These are phyloP conservation scores for Diaporthe caulivora DNA, from an alignment of 2,329 filamentous ascomycete species.

Conservation along the genomic window DNA sequence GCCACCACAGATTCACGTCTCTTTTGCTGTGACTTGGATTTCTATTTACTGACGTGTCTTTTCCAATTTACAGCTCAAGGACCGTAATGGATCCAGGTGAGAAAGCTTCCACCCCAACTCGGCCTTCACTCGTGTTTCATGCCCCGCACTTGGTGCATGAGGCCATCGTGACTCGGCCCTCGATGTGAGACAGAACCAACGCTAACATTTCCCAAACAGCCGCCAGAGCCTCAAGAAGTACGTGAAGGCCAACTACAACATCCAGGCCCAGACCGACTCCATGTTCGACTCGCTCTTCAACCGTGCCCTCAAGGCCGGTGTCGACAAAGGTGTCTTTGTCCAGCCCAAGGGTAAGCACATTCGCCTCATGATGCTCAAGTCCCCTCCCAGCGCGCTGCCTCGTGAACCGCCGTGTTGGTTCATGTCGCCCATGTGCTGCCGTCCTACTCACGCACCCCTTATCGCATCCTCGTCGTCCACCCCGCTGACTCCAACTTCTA, in stretches of 20 bases:
- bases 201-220: constrained; percentile 53
- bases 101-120: constrained; percentile 34
- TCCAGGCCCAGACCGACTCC: constrained; percentile 57
- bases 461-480: background rate
- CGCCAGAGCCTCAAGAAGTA: constrained; percentile 74
- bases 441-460: background rate
- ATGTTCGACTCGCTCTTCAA: constrained; percentile 84
- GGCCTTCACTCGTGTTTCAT: constrained; percentile 38
- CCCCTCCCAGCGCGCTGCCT: background rate
- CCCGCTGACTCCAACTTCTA: constrained; percentile 48
- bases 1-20: constrained; percentile 17
- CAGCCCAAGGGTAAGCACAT: constrained; percentile 83
- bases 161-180: constrained; percentile 38
- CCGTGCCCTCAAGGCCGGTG: constrained; percentile 84
- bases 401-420: background rate
- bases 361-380: constrained; percentile 47
- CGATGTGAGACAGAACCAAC: constrained; percentile 24
- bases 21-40: background rate
- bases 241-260: constrained; percentile 67
- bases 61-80: constrained; percentile 65
- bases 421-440: constrained; percentile 36
- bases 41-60: constrained; percentile 55
- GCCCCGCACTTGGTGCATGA: constrained; percentile 39
- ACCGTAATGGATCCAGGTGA: constrained; percentile 70
- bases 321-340: constrained; percentile 87